Evolutionary conservation across 306 rosid species (phyloP).

Genomic region (Adenanthera pavonina): DNA sequence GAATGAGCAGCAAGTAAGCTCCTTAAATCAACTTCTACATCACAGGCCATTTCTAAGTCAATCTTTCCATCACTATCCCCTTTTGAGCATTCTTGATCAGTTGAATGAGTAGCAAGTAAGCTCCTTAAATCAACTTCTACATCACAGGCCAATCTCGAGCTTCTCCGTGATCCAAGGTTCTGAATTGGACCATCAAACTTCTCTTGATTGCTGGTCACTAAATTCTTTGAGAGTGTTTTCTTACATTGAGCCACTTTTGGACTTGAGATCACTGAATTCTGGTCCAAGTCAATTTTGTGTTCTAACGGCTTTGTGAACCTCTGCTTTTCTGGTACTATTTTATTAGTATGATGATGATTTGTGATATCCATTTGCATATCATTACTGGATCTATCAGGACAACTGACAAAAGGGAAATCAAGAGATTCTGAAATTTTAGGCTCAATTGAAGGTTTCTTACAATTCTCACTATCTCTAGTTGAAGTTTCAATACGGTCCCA

Average conservation of each 20-base stretch:
- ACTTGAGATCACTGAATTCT: slow-evolving; percentile 32
- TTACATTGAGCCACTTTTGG: slow-evolving; percentile 36
- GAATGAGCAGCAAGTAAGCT: slow-evolving; percentile 36
- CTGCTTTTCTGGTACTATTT: slow-evolving; percentile 28
- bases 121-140: slow-evolving; percentile 35
- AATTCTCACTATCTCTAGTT: slow-evolving; percentile 39
- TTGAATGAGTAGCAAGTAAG: slow-evolving; percentile 36
- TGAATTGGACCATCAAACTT: slow-evolving; percentile 26
- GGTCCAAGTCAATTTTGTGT: slow-evolving; percentile 38
- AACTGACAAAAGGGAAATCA: slow-evolving; percentile 44
- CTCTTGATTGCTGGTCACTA: slow-evolving; percentile 26
- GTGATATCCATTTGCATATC: slow-evolving; percentile 39
- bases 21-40: slow-evolving; percentile 36
- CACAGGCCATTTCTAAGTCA: slow-evolving; percentile 40
- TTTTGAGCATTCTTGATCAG: slow-evolving; percentile 44
- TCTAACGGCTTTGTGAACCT: slow-evolving; percentile 34
- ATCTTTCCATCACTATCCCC: slow-evolving; percentile 33
- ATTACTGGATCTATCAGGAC: slow-evolving; percentile 39
- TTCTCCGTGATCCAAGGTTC: slow-evolving; percentile 40
- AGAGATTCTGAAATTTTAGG: slow-evolving; percentile 48
- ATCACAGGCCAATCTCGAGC: slow-evolving; percentile 33
- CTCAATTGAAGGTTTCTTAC: slow-evolving; percentile 40
- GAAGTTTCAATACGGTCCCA: slow-evolving; percentile 45
- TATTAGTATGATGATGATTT: slow-evolving; percentile 45
- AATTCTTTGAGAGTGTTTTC: slow-evolving; percentile 51